phyloP scores from a whole-genome alignment of 305 asterid species.

The Withania somnifera region DNA sequence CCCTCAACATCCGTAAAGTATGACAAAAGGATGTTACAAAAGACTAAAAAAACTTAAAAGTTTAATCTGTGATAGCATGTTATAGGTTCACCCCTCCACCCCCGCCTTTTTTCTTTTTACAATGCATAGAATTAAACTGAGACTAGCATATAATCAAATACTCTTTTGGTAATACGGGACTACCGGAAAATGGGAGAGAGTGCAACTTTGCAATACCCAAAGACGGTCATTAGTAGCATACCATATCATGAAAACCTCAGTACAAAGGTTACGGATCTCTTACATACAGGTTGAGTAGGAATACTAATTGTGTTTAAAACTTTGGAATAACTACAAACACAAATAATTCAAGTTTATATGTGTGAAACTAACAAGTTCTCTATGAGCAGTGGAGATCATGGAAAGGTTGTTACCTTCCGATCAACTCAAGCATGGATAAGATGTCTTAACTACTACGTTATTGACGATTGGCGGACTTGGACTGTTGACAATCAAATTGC shows the following conservation, averaged over 20 bases:
- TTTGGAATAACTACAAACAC: no score
- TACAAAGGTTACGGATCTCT: no score
- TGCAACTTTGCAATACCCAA: not conserved
- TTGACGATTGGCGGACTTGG: not conserved
- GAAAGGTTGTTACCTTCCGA: not conserved
- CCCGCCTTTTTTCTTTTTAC: not conserved
- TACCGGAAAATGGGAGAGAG: slow-evolving; percentile 6
- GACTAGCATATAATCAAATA: not conserved
- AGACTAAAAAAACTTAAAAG: not conserved
- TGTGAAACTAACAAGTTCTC: not conserved
- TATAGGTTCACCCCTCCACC: not conserved
- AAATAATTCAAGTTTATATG: no score
- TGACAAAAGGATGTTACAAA: not conserved
- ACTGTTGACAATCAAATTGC: not conserved
- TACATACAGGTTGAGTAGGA: no score
- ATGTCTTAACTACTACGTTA: not conserved
- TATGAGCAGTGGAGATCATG: slow-evolving; percentile 1
- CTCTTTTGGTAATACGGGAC: not conserved
- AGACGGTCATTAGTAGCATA: no score
- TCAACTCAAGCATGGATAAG: slow-evolving; percentile 6
- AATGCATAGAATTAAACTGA: not conserved
- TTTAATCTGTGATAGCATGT: not conserved
- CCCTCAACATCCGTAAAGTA: slow-evolving; percentile 7
- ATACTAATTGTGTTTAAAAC: no score
- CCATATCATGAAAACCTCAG: no score